Base-by-base conservation (phyloP, 495 filamentous ascomycete genomes). In the Haplographium delicatum region DNA sequence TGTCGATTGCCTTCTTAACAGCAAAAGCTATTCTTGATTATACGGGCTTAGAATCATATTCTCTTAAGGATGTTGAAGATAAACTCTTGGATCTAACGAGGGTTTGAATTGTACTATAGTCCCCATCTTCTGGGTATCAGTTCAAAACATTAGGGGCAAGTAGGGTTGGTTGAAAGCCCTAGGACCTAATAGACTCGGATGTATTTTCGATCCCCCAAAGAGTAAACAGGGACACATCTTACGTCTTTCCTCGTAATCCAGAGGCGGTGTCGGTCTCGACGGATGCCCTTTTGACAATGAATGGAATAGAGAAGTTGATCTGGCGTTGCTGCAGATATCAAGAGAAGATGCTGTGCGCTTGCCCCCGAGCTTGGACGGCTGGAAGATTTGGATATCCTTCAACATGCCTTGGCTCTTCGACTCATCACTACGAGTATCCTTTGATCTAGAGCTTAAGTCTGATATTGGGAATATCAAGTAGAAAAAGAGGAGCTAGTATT, bases 11-110 rank as follows among this genome's bases (percentile, higher is more conserved):
- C 50, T 34, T 23, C 30, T 40, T 0, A 69, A 68, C 23, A n/a
- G 80, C 80, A 1, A 74, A 81, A 53, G 56, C 86, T 1, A 68
- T 88, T 0, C 69, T 90, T 28, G 89, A 90, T 56, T 90, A 86
- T 63, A 88, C 86, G 0, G 86, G 86, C 0, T 69, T 89, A 3
- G 70, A 70, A 3, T 77, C 84, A 2, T 68, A 61, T 22, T 76
- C 65, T 22, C 70, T 90, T 2, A 82, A 82, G 31, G 86, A 86
- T 30, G 86, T 89, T 1, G 65, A 69, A 51, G 86, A 90, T 53
- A 66, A 68, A 27, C 76, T 71, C n/a, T 69, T 89, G 37, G 65
- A 65, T 42, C 64, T 62, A 0, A 59, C 56, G 1, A 18, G 45
- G 10, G 52, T 50, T 19, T 7, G 39, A 34, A 9, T 33, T 23